Base-by-base conservation (phyloP, 1,284 basidiomycete species). In the Neolentinus lepideus region DNA sequence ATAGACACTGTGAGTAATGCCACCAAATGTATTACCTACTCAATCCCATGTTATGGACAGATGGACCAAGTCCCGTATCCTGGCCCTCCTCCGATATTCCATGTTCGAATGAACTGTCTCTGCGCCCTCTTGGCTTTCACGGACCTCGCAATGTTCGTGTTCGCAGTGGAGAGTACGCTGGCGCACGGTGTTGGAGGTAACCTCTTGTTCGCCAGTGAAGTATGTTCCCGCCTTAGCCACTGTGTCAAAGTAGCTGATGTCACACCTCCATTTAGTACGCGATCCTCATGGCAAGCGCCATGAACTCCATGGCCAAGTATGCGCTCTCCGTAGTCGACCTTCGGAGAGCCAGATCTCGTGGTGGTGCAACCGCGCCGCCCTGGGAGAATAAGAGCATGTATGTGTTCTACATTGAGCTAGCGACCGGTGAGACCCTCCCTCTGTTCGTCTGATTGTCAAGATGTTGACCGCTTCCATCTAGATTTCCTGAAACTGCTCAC, bases 301-400 rank as follows among this genome's bases (percentile, higher is more conserved):
- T 86, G 57, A 93, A 92, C 59, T 85, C 86, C 4, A 83, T 89
- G 54, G 79, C 86, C 54, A 93, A 95, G 67, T 99, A 99, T 68
- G 62, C 81, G n/a, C 81, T 98, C 58, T 92, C 89, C 55, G 72
- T 89, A 22, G 80, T 90, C 60, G 97, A 98, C 66, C 73, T 93
- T 43, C 79, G 89, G 25, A 79, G 91, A 38, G 91, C 92, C 2
- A 79, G 81, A 53, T 72, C 75, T 52, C 75, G 88, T 56, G 92
- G 92, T 22, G 86, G 91, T 29, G 91, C 88, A 63, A 90, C 90
- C 66, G 92, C 92, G 0, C 91, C 92, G 57, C 83, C 88, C 51
- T 99, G 96, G 97, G 95, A 99, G 70, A 88, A 91, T 65, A 99
- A 99, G 78, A 95, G 92, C 74, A 96, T 98, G 85, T 96, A 88